Base-by-base conservation (phyloP, 305 asterid species). In the Ilex paraguariensis region DNA sequence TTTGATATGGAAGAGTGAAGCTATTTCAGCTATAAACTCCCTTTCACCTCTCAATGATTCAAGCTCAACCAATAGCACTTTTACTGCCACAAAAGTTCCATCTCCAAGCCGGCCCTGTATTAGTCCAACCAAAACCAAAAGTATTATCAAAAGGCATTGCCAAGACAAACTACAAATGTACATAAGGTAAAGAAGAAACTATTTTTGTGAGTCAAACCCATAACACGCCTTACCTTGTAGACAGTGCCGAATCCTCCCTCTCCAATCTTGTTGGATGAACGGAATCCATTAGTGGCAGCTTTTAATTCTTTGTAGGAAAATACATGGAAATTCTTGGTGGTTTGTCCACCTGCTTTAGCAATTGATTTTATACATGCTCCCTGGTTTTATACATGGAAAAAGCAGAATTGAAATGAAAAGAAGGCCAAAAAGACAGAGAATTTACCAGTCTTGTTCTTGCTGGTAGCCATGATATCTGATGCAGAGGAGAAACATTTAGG, bases 231-330 rank as follows among this genome's bases (percentile, higher is more conserved):
- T 67, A 84, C 95, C 94, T 82, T 85, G 82, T 84, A 90, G 68
- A 90, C 95, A 70, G 66, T 55, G 56, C 94, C 91, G 64, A 81
- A 81, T 21, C 84, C 94, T 8, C 97, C 95, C 59, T 87, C 85
- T 61, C 95, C 97, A 59, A 90, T 75, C 71, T 86, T 86, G 77
- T 83, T 72, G 49, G 73, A 70, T 31, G 75, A 59, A 67, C 75
- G 82, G 69, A 90, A 90, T 2, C 87, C 94, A 60, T 75, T 84
- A 39, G 95, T 85, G 6, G 88, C 94, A 56, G 76, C 57, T 75
- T 75, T 70, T 64, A 90, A 73, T 15, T 81, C 88, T 9, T 66
- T 54, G 78, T 78, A 80, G 15, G 79, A 53, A 61, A 79, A 87
- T 15, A 89, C 91, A 0, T 76, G 77, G 63, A 87, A 78, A 53